phyloP scores from a whole-genome alignment of 345 rosid species.

The Populus euphratica region DNA sequence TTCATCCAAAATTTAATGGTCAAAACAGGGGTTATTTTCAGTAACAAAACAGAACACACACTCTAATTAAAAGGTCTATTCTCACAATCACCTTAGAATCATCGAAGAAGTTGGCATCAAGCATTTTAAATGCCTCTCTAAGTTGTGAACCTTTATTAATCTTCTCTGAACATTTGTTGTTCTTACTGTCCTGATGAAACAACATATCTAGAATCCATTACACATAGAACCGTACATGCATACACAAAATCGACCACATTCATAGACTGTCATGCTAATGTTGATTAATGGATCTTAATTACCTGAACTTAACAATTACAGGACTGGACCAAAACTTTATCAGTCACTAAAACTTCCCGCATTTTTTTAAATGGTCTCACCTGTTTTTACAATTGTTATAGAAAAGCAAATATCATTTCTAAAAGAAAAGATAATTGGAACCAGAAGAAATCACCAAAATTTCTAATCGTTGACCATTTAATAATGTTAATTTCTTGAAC shows the following conservation, averaged over 20 bases:
- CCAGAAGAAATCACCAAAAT: not conserved
- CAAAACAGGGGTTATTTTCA: not conserved
- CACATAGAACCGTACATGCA: not conserved
- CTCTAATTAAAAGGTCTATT: not conserved
- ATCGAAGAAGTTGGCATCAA: constrained; percentile 63
- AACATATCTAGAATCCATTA: constrained; percentile 1
- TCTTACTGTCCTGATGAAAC: constrained; percentile 49
- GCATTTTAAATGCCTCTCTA: constrained; percentile 38
- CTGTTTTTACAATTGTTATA: constrained; percentile 16
- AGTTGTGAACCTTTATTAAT: constrained; percentile 36
- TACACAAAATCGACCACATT: not conserved
- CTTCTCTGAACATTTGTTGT: constrained; percentile 27
- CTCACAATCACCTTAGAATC: constrained; percentile 51
- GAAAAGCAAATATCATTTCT: not conserved
- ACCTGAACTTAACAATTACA: constrained; percentile 25
- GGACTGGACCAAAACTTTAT: constrained; percentile 28
- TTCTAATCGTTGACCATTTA: no score
- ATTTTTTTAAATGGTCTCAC: constrained; percentile 33
- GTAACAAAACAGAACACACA: not conserved
- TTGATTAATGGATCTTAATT: not conserved
- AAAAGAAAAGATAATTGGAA: not conserved
- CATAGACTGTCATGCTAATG: not conserved
- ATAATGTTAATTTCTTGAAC: not conserved
- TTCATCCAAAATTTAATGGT: not conserved
- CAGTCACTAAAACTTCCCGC: constrained; percentile 25